These are phyloP conservation scores for Cadophora gregata DNA, from an alignment of 2,329 filamentous ascomycete genomes.

Conservation along the genomic window DNA sequence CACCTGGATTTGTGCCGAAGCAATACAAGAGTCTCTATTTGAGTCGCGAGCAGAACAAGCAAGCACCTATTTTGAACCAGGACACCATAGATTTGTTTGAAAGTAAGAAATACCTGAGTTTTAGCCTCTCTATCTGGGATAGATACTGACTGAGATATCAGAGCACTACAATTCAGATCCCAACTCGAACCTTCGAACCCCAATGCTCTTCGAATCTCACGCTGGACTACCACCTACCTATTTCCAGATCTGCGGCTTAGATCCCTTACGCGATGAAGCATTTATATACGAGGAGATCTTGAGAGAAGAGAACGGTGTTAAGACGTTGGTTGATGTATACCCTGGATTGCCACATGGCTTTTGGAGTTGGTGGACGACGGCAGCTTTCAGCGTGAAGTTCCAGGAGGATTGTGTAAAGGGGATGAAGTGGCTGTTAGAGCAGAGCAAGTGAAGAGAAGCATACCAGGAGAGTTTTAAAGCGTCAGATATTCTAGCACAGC, in stretches of 20 bases:
- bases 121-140: neutral
- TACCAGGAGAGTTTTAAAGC: no score
- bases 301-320: conserved; percentile 47
- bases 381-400: conserved; percentile 37
- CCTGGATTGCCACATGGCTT: conserved; percentile 45
- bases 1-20: conserved; percentile 34
- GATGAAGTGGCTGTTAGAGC: conserved; percentile 33
- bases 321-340: conserved; percentile 43
- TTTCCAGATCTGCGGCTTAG: conserved; percentile 42
- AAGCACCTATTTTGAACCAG: conserved; percentile 46
- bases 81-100: conserved; percentile 40
- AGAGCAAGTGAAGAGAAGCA: conserved; percentile 20
- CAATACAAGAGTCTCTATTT: conserved; percentile 49
- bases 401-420: conserved; percentile 36
- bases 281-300: conserved; percentile 58
- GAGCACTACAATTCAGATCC: conserved; percentile 43
- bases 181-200: conserved; percentile 42
- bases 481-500: neutral
- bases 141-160: conserved; percentile 1
- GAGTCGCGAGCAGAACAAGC: conserved; percentile 50
- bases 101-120: conserved; percentile 29
- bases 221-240: conserved; percentile 52
- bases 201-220: conserved; percentile 45
- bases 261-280: conserved; percentile 47
- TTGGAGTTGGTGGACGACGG: conserved; percentile 41